Evolutionary conservation across 2,329 filamentous ascomycete genomes (phyloP).

Genomic region (Stagonosporopsis tanaceti): DNA sequence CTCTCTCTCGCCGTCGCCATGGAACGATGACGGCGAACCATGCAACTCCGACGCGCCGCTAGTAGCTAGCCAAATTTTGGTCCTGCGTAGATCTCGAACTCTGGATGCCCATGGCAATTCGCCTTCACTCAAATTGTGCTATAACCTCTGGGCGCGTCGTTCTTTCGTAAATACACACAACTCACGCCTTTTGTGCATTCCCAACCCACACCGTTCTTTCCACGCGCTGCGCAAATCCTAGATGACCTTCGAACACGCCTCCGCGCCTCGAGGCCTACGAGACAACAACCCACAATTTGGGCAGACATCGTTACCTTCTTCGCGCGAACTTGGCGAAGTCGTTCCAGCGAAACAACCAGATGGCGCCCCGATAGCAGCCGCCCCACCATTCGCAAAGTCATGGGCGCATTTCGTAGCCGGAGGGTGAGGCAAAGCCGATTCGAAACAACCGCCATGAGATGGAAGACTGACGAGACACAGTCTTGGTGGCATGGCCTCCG

Average conservation of each 20-base stretch:
- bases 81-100: slow-evolving; percentile 3
- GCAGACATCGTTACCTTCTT: slow-evolving; percentile 55
- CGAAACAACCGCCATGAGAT: slow-evolving; percentile 33
- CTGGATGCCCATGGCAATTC: slow-evolving; percentile 1
- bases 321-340: slow-evolving; percentile 68
- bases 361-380: slow-evolving; percentile 49
- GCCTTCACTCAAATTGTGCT: neutral
- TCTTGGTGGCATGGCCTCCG: slow-evolving; percentile 87
- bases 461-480: slow-evolving; percentile 57
- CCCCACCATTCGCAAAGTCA: slow-evolving; percentile 68
- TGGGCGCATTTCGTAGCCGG: slow-evolving; percentile 94
- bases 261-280: slow-evolving; percentile 40
- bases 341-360: slow-evolving; percentile 56
- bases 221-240: slow-evolving; percentile 27
- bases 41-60: slow-evolving; percentile 8
- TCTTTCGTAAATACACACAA: neutral
- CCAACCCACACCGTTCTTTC: neutral
- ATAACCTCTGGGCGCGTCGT: neutral
- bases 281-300: slow-evolving; percentile 36
- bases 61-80: slow-evolving; percentile 3
- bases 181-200: slow-evolving; percentile 5
- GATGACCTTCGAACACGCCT: slow-evolving; percentile 49
- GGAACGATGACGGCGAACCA: slow-evolving; percentile 8
- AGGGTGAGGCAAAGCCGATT: slow-evolving; percentile 64
- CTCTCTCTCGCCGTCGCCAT: neutral